phyloP scores from a whole-genome alignment of 768 basidiomycete species.

The Dacryopinax primogenitus region DNA sequence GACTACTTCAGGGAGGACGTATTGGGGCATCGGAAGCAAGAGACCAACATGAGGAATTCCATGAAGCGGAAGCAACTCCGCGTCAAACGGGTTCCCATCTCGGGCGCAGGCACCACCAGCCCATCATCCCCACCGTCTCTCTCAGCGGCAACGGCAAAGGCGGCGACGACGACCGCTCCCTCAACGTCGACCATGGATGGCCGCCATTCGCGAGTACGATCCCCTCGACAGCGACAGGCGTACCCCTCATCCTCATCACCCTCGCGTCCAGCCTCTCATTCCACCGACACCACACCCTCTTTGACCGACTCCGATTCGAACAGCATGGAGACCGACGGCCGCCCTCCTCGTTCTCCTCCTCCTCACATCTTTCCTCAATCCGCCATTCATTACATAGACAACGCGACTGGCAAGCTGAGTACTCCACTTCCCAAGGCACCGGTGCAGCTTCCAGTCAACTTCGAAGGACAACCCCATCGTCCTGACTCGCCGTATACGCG shows the following conservation, averaged over 20 bases:
- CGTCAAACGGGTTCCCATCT: slow-evolving; percentile 9
- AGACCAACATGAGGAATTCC: background rate
- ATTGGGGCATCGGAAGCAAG: slow-evolving; percentile 5
- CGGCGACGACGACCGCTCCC: background rate
- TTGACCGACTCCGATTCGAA: slow-evolving; percentile 5
- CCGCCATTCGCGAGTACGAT: background rate
- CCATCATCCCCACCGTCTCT: background rate
- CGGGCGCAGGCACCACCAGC: background rate
- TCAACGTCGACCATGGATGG: slow-evolving; percentile 2
- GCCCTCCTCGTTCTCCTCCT: slow-evolving; percentile 2
- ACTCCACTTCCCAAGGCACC: background rate
- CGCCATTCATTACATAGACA: slow-evolving; percentile 2
- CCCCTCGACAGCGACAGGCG: background rate
- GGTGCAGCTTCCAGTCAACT: background rate
- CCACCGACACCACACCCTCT: background rate
- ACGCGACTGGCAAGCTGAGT: background rate
- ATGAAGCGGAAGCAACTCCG: slow-evolving; percentile 8
- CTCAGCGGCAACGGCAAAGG: background rate
- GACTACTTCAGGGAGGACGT: background rate
- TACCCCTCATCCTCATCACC: background rate
- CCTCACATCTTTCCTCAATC: background rate
- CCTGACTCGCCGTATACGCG: background rate
- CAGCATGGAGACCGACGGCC: slow-evolving; percentile 5
- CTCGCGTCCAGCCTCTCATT: background rate
- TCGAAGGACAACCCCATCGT: background rate